phyloP scores from a whole-genome alignment of 1,139 yeast species.

The Sugiyamaella castrensis region DNA sequence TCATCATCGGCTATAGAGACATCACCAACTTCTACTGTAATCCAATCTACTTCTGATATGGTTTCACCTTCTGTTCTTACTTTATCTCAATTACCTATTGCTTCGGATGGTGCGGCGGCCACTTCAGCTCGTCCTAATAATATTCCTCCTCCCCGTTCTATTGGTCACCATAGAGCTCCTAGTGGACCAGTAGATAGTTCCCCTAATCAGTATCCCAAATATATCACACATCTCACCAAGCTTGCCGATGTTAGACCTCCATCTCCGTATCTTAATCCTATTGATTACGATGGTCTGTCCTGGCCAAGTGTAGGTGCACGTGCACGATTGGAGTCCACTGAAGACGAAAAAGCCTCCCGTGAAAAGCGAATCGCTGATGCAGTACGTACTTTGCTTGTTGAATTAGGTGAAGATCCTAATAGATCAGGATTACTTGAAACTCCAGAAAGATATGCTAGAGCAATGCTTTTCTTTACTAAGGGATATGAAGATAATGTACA shows the following conservation, averaged over 20 bases:
- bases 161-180: conserved; percentile 24
- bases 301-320: conserved; percentile 96
- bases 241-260: conserved; percentile 70
- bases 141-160: background rate
- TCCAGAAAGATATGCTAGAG: conserved; percentile 94
- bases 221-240: conserved; percentile 38
- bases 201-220: conserved; percentile 35
- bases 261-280: conserved; percentile 80
- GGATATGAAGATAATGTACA: conserved; percentile 84
- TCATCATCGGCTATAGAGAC: background rate
- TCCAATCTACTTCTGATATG: background rate
- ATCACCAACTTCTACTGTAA: background rate
- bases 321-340: conserved; percentile 61
- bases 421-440: conserved; percentile 92
- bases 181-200: conserved; percentile 25
- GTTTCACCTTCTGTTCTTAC: conserved; percentile 4
- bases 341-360: conserved; percentile 57
- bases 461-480: conserved; percentile 91
- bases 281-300: conserved; percentile 85
- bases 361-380: conserved; percentile 80
- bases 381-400: conserved; percentile 73
- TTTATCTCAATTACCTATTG: background rate
- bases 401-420: conserved; percentile 85
- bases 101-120: background rate
- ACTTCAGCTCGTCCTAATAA: background rate